Conservation (phyloP, 2,329 filamentous ascomycete genomes). For the Fusarium pseudonygamai region DNA sequence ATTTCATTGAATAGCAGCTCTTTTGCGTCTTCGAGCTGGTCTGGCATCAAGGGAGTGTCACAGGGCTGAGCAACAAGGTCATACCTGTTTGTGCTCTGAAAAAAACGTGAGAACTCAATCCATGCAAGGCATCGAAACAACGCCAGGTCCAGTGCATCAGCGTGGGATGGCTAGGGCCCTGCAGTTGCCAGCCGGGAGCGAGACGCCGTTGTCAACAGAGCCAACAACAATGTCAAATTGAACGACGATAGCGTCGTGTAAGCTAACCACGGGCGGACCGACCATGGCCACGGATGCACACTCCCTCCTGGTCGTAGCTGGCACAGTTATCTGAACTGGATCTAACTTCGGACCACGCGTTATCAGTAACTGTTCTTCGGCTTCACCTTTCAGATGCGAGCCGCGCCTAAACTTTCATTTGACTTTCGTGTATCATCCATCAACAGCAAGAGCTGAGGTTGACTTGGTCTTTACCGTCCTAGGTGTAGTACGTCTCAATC, state of each 20-base stretch:
- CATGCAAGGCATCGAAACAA: constrained; percentile 21
- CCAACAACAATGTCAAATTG: constrained; percentile 20
- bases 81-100: not conserved
- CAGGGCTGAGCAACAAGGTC: not conserved
- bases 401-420: constrained; percentile 9
- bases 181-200: constrained; percentile 13
- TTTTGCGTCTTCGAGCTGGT: constrained; percentile 4
- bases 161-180: not conserved
- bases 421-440: not conserved
- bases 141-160: not conserved
- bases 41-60: not conserved
- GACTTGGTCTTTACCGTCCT: constrained; percentile 19
- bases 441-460: not conserved
- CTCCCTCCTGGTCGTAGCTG: constrained; percentile 28
- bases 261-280: constrained; percentile 1
- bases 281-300: constrained; percentile 29
- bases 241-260: constrained; percentile 20
- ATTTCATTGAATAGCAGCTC: constrained; percentile 9
- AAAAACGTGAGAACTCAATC: constrained; percentile 1
- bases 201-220: constrained; percentile 14
- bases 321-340: constrained; percentile 1
- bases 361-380: not conserved
- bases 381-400: constrained; percentile 2
- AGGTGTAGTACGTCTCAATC: constrained; percentile 8
- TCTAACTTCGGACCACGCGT: constrained; percentile 17